Percentiles rank a stretch among this genome's conserved stretches.
phyloP scores from a whole-genome alignment of 352 stramenopile species.

The Poterioochromonas sp. region DNA sequence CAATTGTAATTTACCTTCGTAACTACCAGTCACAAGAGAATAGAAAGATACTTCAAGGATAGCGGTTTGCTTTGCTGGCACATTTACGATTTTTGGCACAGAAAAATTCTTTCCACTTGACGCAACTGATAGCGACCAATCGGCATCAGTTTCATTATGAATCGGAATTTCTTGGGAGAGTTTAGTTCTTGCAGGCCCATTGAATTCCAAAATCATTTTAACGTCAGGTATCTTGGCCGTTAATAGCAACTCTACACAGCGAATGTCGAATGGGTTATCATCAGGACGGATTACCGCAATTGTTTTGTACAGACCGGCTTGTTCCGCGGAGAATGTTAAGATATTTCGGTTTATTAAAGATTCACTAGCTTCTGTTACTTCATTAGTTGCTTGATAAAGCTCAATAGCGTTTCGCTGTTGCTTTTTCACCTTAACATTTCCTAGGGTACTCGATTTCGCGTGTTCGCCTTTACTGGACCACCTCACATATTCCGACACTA shows the following conservation, averaged over 20 bases:
- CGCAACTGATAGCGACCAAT: conserved; percentile 61
- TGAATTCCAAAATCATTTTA: conserved; percentile 63
- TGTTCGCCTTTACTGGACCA: not conserved
- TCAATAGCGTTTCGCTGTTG: not conserved
- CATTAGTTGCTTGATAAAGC: not conserved
- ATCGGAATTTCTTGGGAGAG: conserved; percentile 77
- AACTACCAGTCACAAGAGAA: conserved; percentile 60
- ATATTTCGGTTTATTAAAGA: not conserved
- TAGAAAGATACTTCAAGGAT: conserved; percentile 59
- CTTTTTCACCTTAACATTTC: not conserved
- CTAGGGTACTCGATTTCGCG: too few species aligned
- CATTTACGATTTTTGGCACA: conserved; percentile 52
- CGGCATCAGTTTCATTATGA: conserved; percentile 61
- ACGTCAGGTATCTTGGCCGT: not conserved
- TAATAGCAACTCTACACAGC: not conserved
- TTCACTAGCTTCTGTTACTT: not conserved
- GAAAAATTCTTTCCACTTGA: conserved; percentile 57
- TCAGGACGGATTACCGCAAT: conserved; percentile 36
- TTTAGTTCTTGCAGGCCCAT: conserved; percentile 64
- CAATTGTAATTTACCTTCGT: conserved; percentile 62
- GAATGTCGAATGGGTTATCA: conserved; percentile 12
- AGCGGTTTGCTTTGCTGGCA: conserved; percentile 52
- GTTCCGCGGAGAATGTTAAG: conserved; percentile 44
- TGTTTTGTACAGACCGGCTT: conserved; percentile 48
- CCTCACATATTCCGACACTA: conserved; percentile 27